Percentiles rank a stretch among this genome's conserved stretches.
Conservation (phyloP, 805 yeast genomes). For the Yamadazyma tumulicola region DNA sequence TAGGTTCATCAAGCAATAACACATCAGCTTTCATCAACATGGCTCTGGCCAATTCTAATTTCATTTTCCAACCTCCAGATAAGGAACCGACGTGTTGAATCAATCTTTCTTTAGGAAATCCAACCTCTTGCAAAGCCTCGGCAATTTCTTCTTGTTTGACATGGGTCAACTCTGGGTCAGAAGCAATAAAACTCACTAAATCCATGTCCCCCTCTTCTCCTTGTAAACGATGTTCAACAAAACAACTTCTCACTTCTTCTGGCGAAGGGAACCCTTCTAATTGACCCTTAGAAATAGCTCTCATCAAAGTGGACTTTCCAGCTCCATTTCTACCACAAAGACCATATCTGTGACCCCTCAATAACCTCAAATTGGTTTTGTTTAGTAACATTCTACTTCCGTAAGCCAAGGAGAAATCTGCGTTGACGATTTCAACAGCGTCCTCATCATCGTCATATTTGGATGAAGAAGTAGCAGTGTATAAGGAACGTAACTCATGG, state of each 20-base stretch:
- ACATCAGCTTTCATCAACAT: conserved; percentile 98
- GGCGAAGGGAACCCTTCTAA: conserved; percentile 96
- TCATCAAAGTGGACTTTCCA: conserved; percentile 96
- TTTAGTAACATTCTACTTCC: conserved; percentile 96
- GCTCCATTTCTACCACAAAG: conserved; percentile 98
- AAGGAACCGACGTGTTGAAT: conserved; percentile 88
- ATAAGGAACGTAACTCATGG: conserved; percentile 48
- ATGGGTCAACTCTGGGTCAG: conserved; percentile 73
- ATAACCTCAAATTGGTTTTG: conserved; percentile 81
- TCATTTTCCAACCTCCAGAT: conserved; percentile 99
- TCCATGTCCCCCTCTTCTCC: conserved; percentile 92
- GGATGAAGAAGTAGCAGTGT: conserved; percentile 40
- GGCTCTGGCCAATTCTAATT: conserved; percentile 96
- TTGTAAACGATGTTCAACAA: conserved; percentile 95
- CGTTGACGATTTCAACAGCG: conserved; percentile 87
- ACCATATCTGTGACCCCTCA: conserved; percentile 96
- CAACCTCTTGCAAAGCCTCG: conserved; percentile 75
- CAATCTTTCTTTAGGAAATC: conserved; percentile 87
- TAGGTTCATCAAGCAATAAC: conserved; percentile 92
- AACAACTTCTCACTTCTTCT: conserved; percentile 83
- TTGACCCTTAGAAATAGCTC: conserved; percentile 95
- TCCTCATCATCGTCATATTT: conserved; percentile 66
- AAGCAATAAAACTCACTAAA: conserved; percentile 80
- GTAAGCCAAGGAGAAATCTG: conserved; percentile 93
- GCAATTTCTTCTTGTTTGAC: conserved; percentile 71